phyloP scores from a whole-genome alignment of 352 stramenopile species.

The Aphanomyces euteiches region DNA sequence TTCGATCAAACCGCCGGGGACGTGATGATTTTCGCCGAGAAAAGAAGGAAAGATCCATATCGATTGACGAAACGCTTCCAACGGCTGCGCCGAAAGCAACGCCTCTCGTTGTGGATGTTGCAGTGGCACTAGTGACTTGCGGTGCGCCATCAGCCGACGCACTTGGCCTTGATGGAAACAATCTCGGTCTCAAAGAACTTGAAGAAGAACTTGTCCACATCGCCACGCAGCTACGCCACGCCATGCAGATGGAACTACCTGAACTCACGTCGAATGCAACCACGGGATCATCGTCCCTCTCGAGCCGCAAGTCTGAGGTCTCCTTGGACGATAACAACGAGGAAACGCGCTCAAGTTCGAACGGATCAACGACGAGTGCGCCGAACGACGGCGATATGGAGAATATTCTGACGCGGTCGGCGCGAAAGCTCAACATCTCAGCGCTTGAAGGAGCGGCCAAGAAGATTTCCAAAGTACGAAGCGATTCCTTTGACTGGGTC shows the following conservation, averaged over 20 bases:
- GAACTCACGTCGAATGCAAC: background rate
- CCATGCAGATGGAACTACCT: conserved; percentile 8
- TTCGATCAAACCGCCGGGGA: background rate
- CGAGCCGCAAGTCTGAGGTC: conserved; percentile 6
- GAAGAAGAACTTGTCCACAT: conserved; percentile 24
- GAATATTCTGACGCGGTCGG: conserved; percentile 20
- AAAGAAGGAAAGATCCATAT: conserved; percentile 14
- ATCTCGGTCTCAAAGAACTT: conserved; percentile 3
- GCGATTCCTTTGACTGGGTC: conserved; percentile 30
- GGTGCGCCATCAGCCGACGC: conserved; percentile 23
- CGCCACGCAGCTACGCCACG: conserved; percentile 11
- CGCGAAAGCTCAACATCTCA: conserved; percentile 14
- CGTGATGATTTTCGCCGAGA: conserved; percentile 6
- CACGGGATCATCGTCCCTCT: background rate
- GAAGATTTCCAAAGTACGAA: conserved; percentile 25
- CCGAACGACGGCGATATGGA: background rate
- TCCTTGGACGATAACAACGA: conserved; percentile 16
- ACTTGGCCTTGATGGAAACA: background rate
- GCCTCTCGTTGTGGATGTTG: conserved; percentile 13
- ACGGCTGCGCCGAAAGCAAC: background rate
- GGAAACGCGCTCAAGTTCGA: conserved; percentile 22
- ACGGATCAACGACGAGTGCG: conserved; percentile 21
- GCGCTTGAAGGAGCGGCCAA: conserved; percentile 22
- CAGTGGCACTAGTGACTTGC: conserved; percentile 11
- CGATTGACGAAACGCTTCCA: background rate